Evolutionary conservation across 495 filamentous ascomycete species (phyloP).

Genomic region (Lepraria neglecta): DNA sequence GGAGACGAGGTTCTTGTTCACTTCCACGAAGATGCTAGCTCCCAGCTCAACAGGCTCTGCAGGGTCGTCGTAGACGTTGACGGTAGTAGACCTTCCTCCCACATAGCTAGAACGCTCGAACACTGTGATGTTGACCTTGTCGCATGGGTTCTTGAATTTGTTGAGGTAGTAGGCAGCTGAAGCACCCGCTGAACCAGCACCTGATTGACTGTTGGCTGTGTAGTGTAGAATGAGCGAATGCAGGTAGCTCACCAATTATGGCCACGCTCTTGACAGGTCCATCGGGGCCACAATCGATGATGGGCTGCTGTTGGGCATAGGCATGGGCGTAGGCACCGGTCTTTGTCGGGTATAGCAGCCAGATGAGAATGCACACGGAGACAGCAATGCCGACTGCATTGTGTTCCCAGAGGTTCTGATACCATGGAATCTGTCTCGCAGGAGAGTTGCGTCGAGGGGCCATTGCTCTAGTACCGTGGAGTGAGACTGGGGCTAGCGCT

Average conservation of each 20-base stretch:
- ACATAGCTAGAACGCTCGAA: constrained; percentile 76
- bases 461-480: not conserved
- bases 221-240: not conserved
- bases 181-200: constrained; percentile 83
- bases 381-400: not conserved
- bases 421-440: not conserved
- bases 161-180: constrained; percentile 79
- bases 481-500: no score
- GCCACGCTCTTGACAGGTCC: constrained; percentile 39
- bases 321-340: not conserved
- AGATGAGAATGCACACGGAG: constrained; percentile 1
- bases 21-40: constrained; percentile 83
- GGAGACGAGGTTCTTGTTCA: constrained; percentile 75
- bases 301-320: not conserved
- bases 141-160: constrained; percentile 49
- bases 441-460: not conserved
- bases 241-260: constrained; percentile 39
- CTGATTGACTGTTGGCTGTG: constrained; percentile 39
- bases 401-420: constrained; percentile 11
- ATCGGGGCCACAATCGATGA: constrained; percentile 9
- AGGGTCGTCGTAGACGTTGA: constrained; percentile 69
- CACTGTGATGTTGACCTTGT: constrained; percentile 66
- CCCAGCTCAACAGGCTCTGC: constrained; percentile 75
- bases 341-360: constrained; percentile 7
- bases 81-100: constrained; percentile 84